Conservation (phyloP, 192 early-diverging fungal genomes). For the Backusella sp. region DNA sequence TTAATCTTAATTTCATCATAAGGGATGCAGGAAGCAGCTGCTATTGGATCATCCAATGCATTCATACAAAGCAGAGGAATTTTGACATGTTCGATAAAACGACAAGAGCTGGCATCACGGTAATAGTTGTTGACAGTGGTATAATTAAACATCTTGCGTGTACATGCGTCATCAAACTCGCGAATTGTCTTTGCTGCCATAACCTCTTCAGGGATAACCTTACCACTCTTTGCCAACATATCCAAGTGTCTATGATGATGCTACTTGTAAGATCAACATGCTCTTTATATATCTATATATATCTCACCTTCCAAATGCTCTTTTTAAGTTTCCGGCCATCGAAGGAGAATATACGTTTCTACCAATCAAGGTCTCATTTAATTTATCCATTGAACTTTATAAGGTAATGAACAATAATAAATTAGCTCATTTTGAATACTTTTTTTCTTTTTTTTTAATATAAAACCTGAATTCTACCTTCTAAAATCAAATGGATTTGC, state of each 20-base stretch:
- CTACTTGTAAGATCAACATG: not conserved
- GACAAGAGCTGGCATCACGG: constrained; percentile 56
- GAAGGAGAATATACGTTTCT: constrained; percentile 47
- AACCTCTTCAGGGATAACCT: constrained; percentile 53
- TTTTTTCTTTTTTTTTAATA: not conserved
- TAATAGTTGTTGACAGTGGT: constrained; percentile 84
- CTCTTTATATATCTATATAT: constrained; percentile 4
- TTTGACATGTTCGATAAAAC: constrained; percentile 62
- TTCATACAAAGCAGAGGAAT: constrained; percentile 83
- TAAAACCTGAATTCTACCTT: constrained; percentile 27
- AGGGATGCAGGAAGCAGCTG: constrained; percentile 66
- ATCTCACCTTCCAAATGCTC: constrained; percentile 40
- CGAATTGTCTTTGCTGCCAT: constrained; percentile 58
- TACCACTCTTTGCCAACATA: constrained; percentile 44
- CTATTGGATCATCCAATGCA: constrained; percentile 90
- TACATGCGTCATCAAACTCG: constrained; percentile 84
- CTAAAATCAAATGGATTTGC: constrained; percentile 90
- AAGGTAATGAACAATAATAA: constrained; percentile 35
- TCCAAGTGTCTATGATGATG: constrained; percentile 30
- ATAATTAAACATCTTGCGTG: constrained; percentile 74
- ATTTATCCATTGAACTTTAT: constrained; percentile 29
- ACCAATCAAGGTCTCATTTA: constrained; percentile 38
- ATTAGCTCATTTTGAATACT: not conserved
- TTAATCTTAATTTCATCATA: constrained; percentile 71
- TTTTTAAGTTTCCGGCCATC: constrained; percentile 48